A percentile compares a stretch with the other conserved stretches of the same genome.
Conservation (phyloP, 179 eudicot species). For the Silene coronaria region DNA sequence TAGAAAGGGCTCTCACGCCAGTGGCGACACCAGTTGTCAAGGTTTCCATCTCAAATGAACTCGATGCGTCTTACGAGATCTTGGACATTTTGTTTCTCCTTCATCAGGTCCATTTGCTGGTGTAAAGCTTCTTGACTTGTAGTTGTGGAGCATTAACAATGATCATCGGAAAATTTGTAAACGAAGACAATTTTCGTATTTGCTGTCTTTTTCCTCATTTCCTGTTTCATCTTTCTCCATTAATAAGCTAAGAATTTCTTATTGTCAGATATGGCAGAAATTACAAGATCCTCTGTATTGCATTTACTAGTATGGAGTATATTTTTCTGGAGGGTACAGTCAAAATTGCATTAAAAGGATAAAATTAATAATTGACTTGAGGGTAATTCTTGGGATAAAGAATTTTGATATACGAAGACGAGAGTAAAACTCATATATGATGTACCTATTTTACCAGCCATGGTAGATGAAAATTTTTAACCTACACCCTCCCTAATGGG, state of each 20-base stretch:
- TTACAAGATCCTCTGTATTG: too few species aligned
- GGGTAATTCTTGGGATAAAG: too few species aligned
- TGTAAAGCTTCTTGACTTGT: background rate
- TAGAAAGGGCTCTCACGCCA: constrained; percentile 38
- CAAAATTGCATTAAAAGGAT: too few species aligned
- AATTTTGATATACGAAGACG: too few species aligned
- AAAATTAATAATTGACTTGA: too few species aligned
- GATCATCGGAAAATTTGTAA: background rate
- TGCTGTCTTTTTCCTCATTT: background rate
- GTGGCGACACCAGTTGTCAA: background rate
- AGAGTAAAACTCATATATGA: too few species aligned
- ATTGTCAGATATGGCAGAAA: background rate
- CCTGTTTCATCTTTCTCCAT: background rate
- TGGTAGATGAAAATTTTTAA: too few species aligned
- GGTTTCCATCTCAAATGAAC: constrained; percentile 10
- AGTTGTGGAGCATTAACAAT: background rate
- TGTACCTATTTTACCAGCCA: too few species aligned
- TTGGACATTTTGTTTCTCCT: background rate
- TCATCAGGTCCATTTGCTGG: background rate
- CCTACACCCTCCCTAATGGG: too few species aligned
- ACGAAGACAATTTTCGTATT: constrained; percentile 1
- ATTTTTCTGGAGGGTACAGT: too few species aligned
- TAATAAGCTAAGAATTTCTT: background rate
- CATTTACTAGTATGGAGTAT: too few species aligned
- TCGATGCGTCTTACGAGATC: background rate